A percentile compares a stretch with the other conserved stretches of the same genome.
phyloP scores from a whole-genome alignment of 495 filamentous ascomycete species.

The Penicillium paradoxum region DNA sequence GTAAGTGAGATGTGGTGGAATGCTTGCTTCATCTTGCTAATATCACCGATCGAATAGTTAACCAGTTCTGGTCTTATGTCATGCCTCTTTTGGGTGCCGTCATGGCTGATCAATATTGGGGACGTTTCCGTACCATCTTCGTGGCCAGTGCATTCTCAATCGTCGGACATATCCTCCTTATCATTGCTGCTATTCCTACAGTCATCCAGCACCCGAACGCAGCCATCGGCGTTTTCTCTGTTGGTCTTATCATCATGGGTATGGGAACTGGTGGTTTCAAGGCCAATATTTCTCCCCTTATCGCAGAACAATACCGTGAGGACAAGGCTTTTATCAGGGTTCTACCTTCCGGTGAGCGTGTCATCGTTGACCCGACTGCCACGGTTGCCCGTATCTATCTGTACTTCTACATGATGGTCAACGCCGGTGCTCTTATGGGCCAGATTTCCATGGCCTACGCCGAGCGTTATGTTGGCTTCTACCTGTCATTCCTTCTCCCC shows the following conservation, averaged over 20 bases:
- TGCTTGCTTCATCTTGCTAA: background rate
- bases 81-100: conserved; percentile 66
- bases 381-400: conserved; percentile 45
- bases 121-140: conserved; percentile 55
- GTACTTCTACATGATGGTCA: conserved; percentile 54
- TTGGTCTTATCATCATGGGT: conserved; percentile 57
- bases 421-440: conserved; percentile 38
- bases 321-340: conserved; percentile 41
- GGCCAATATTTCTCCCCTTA: conserved; percentile 59
- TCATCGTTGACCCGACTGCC: conserved; percentile 64
- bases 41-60: conserved; percentile 46
- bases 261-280: conserved; percentile 56
- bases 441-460: conserved; percentile 35
- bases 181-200: conserved; percentile 54
- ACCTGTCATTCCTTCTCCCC: conserved; percentile 67
- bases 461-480: conserved; percentile 68
- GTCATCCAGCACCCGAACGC: conserved; percentile 21
- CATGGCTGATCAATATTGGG: conserved; percentile 58
- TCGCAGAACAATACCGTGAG: conserved; percentile 47
- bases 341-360: conserved; percentile 51
- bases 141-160: conserved; percentile 51
- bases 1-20: conserved; percentile 16
- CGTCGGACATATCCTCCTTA: conserved; percentile 59
- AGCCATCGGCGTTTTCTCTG: conserved; percentile 51
- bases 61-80: conserved; percentile 69